These are phyloP conservation scores for Botrytis elliptica DNA, from an alignment of 2,329 filamentous ascomycete species.

Conservation along the genomic window DNA sequence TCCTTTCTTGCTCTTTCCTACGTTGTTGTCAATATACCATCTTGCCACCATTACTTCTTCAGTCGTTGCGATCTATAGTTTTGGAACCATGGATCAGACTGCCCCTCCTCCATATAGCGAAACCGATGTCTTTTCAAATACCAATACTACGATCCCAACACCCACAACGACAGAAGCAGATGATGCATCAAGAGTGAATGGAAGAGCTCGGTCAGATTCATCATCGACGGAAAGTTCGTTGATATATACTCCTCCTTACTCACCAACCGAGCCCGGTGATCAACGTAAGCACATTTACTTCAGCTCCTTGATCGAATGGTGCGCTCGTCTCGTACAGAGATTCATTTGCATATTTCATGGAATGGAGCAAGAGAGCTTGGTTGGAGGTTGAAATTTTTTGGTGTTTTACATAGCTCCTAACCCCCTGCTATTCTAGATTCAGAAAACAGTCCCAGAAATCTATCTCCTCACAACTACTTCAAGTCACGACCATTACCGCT, in stretches of 20 bases:
- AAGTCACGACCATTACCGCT: conserved; percentile 34
- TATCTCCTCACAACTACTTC: conserved; percentile 33
- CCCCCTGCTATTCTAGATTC: not conserved
- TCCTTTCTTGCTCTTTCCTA: not conserved
- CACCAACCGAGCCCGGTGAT: conserved; percentile 29
- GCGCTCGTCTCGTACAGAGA: not conserved
- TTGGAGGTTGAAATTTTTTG: not conserved
- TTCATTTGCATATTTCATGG: not conserved
- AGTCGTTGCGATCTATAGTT: not conserved
- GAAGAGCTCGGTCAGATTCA: conserved; percentile 24
- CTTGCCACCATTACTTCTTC: not conserved
- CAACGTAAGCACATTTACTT: conserved; percentile 23
- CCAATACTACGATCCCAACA: conserved; percentile 34
- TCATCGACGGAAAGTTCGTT: conserved; percentile 30
- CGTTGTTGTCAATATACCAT: not conserved
- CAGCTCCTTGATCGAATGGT: conserved; percentile 6
- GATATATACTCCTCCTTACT: conserved; percentile 35
- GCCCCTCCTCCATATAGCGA: conserved; percentile 58
- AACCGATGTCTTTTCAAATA: conserved; percentile 54
- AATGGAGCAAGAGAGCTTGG: not conserved
- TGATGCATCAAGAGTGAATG: conserved; percentile 39
- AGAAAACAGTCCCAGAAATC: not conserved
- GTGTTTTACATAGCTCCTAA: not conserved
- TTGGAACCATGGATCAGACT: conserved; percentile 3
- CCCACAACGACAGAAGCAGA: conserved; percentile 39